A percentile compares a stretch with the other conserved stretches of the same genome.
Conservation (phyloP, 352 stramenopile genomes). For the Phytophthora aleatoria region DNA sequence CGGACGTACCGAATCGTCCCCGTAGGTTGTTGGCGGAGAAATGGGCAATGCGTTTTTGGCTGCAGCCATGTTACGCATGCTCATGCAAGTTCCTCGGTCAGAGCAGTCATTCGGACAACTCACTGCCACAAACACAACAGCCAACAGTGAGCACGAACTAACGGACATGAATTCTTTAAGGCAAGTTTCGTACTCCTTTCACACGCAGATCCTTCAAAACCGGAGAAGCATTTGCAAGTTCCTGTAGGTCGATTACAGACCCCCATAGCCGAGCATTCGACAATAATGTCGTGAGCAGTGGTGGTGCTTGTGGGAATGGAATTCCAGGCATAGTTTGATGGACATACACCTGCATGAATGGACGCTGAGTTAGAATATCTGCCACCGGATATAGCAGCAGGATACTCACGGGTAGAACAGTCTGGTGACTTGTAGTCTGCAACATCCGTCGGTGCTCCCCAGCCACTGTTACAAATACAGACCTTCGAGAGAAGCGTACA, state of each 20-base stretch:
- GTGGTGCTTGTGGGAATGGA: slow-evolving; percentile 42
- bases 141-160: slow-evolving; percentile 5
- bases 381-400: neutral
- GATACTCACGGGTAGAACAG: slow-evolving; percentile 70
- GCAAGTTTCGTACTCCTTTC: slow-evolving; percentile 54
- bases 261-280: slow-evolving; percentile 91
- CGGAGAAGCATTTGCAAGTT: slow-evolving; percentile 80
- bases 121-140: slow-evolving; percentile 34
- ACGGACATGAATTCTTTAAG: neutral
- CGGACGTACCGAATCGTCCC: slow-evolving; percentile 38
- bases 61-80: slow-evolving; percentile 80
- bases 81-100: slow-evolving; percentile 74
- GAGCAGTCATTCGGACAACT: slow-evolving; percentile 76
- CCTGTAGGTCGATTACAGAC: slow-evolving; percentile 77
- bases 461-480: slow-evolving; percentile 67
- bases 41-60: slow-evolving; percentile 70
- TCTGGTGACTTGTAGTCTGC: slow-evolving; percentile 76
- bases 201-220: slow-evolving; percentile 85
- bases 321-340: slow-evolving; percentile 57
- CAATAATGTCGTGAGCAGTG: slow-evolving; percentile 46
- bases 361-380: neutral
- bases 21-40: slow-evolving; percentile 70
- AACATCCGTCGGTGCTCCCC: slow-evolving; percentile 70
- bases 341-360: slow-evolving; percentile 53
- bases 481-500: slow-evolving; percentile 72